Conservation (phyloP, 805 yeast genomes). For the Teunomyces cretensis region DNA sequence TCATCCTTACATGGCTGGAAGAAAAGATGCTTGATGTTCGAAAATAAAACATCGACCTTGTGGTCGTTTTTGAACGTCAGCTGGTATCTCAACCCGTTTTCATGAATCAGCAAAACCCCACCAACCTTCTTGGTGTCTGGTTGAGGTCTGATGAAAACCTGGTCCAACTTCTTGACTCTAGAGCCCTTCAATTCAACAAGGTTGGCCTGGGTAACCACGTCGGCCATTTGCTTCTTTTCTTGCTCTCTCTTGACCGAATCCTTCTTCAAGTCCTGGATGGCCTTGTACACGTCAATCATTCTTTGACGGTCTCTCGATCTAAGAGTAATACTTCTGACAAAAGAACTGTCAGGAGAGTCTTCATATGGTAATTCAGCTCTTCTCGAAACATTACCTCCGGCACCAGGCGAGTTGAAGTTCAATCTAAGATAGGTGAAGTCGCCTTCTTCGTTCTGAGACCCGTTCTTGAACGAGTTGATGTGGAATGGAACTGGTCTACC, state of each 20-base stretch:
- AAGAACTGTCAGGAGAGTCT: slow-evolving; percentile 80
- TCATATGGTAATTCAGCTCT: slow-evolving; percentile 88
- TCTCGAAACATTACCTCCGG: slow-evolving; percentile 65
- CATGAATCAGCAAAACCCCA: slow-evolving; percentile 87
- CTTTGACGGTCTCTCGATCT: slow-evolving; percentile 90
- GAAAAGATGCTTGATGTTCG: slow-evolving; percentile 88
- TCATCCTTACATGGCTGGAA: slow-evolving; percentile 97
- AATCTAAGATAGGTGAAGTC: slow-evolving; percentile 87
- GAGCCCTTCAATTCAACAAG: slow-evolving; percentile 79
- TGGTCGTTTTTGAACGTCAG: slow-evolving; percentile 83
- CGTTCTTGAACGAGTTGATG: slow-evolving; percentile 89
- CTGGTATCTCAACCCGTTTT: slow-evolving; percentile 93
- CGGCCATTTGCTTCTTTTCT: slow-evolving; percentile 89
- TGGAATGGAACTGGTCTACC: slow-evolving; percentile 99
- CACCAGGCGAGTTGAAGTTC: slow-evolving; percentile 92
- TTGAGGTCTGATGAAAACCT: slow-evolving; percentile 88
- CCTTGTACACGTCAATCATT: slow-evolving; percentile 84
- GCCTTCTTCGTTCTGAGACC: slow-evolving; percentile 94
- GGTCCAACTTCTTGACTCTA: slow-evolving; percentile 83
- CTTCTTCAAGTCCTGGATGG: slow-evolving; percentile 88
- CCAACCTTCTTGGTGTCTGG: slow-evolving; percentile 97
- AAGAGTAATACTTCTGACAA: slow-evolving; percentile 80
- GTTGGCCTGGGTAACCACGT: slow-evolving; percentile 89
- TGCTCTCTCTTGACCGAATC: slow-evolving; percentile 87
- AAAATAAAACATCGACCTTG: slow-evolving; percentile 80